Percentiles rank a stretch among this genome's conserved stretches.
Evolutionary conservation across 1,284 basidiomycete genomes (phyloP).

Genomic region (Apiotrichum domesticum): DNA sequence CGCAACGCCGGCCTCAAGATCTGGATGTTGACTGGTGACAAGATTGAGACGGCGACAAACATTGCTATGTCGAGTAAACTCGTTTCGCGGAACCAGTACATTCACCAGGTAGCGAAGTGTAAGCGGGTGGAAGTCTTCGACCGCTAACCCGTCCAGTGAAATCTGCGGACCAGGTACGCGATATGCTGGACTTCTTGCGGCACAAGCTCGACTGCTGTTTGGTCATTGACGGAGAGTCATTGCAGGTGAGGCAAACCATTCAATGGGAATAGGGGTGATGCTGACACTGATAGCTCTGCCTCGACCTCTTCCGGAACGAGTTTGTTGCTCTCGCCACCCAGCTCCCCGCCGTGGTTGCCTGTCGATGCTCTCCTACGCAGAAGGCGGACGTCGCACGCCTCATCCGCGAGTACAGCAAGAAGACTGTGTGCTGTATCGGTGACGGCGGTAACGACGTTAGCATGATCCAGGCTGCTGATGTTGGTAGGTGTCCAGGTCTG

Average conservation of each 20-base stretch:
- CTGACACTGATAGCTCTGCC: conserved; percentile 59
- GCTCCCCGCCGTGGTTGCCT: conserved; percentile 91
- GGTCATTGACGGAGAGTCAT: conserved; percentile 96
- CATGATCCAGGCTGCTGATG: conserved; percentile 95
- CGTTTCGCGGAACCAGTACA: conserved; percentile 92
- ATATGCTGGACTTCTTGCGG: conserved; percentile 90
- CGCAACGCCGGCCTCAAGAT: conserved; percentile 97
- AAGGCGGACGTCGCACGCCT: conserved; percentile 95
- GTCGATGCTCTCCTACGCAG: conserved; percentile 96
- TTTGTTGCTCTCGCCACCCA: conserved; percentile 96
- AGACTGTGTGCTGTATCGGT: conserved; percentile 96
- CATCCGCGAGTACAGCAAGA: conserved; percentile 82
- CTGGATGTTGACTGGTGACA: conserved; percentile 99
- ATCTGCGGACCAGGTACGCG: conserved; percentile 71
- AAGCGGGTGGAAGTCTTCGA: conserved; percentile 34
- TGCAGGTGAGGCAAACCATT: conserved; percentile 57
- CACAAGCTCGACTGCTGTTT: conserved; percentile 95
- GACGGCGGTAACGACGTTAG: conserved; percentile 96
- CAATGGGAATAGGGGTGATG: too few relatives aligned
- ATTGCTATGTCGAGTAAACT: conserved; percentile 97
- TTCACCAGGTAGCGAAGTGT: conserved; percentile 94
- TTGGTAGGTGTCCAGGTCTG: conserved; percentile 58
- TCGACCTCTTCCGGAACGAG: conserved; percentile 83
- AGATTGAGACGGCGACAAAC: conserved; percentile 97
- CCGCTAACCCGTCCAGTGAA: conserved; percentile 55